phyloP scores from a whole-genome alignment of 176 grass and related monocot genomes.

The Otatea glauca region DNA sequence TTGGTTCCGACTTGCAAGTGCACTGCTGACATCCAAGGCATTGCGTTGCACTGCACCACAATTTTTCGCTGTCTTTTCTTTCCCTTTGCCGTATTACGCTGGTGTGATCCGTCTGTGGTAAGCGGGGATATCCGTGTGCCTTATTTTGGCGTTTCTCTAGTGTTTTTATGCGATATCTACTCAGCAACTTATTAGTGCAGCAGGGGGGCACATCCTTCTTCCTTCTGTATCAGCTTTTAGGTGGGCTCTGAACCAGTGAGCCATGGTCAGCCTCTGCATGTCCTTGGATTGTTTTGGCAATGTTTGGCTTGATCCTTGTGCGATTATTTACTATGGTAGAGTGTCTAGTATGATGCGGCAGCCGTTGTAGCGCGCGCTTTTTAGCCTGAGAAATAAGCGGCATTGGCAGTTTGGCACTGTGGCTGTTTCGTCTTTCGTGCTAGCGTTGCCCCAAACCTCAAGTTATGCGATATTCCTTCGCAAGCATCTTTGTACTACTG shows the following conservation, averaged over 20 bases:
- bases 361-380: too few relatives aligned
- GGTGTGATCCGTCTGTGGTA: too few relatives aligned
- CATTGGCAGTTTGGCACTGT: neutral
- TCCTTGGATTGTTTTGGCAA: neutral
- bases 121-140: too few relatives aligned
- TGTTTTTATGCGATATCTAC: too few relatives aligned
- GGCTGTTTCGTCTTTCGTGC: too few relatives aligned
- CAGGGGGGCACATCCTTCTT: too few relatives aligned
- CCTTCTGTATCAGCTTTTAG: neutral
- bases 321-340: neutral
- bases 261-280: too few relatives aligned
- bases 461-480: conserved; percentile 11
- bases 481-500: neutral
- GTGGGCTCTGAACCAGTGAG: conserved; percentile 7
- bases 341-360: neutral
- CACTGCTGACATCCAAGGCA: neutral
- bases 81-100: neutral
- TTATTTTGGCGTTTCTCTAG: too few relatives aligned
- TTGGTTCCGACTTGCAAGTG: neutral
- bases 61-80: too few relatives aligned
- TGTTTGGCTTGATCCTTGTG: neutral
- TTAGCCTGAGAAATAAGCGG: neutral
- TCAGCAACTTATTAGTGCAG: too few relatives aligned
- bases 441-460: neutral
- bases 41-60: neutral